Percentiles rank a stretch among this genome's conserved stretches.
Evolutionary conservation across 2,329 filamentous ascomycete species (phyloP).

Genomic region (Allantophomopsis cytisporea): DNA sequence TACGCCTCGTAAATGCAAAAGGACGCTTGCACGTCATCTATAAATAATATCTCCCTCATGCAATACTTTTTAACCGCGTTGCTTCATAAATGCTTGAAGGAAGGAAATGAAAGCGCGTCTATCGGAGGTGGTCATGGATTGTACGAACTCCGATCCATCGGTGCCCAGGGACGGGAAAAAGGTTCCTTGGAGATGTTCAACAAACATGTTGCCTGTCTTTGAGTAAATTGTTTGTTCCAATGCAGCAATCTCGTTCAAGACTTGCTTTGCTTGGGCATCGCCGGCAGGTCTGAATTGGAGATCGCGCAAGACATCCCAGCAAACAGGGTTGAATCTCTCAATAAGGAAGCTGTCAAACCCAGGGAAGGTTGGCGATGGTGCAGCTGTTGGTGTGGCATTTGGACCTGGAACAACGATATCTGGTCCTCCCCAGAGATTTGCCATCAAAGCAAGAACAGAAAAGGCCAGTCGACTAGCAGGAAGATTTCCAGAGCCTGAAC

Average conservation of each 20-base stretch:
- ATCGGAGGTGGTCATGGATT: slow-evolving; percentile 42
- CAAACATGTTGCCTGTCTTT: slow-evolving; percentile 77
- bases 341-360: slow-evolving; percentile 91
- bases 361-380: slow-evolving; percentile 49
- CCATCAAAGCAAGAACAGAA: slow-evolving; percentile 71
- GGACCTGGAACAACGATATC: slow-evolving; percentile 47
- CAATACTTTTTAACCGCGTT: slow-evolving; percentile 6
- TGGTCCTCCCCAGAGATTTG: slow-evolving; percentile 78
- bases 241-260: slow-evolving; percentile 75
- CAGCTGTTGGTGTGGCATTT: slow-evolving; percentile 28
- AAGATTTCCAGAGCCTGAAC: slow-evolving; percentile 42
- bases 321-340: slow-evolving; percentile 73
- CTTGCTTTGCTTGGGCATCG: slow-evolving; percentile 80
- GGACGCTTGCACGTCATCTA: too few relatives aligned
- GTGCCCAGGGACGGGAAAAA: slow-evolving; percentile 55
- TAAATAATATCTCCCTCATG: neutral
- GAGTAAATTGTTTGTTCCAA: slow-evolving; percentile 82
- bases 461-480: slow-evolving; percentile 61
- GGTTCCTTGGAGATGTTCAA: slow-evolving; percentile 49
- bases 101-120: slow-evolving; percentile 52
- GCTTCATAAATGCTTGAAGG: slow-evolving; percentile 41
- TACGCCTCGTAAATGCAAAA: neutral
- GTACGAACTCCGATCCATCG: slow-evolving; percentile 44
- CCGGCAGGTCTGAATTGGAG: slow-evolving; percentile 62
- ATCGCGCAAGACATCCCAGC: slow-evolving; percentile 78